Conservation (phyloP, 208 protist genomes). For the Trypanosoma caninum region DNA sequence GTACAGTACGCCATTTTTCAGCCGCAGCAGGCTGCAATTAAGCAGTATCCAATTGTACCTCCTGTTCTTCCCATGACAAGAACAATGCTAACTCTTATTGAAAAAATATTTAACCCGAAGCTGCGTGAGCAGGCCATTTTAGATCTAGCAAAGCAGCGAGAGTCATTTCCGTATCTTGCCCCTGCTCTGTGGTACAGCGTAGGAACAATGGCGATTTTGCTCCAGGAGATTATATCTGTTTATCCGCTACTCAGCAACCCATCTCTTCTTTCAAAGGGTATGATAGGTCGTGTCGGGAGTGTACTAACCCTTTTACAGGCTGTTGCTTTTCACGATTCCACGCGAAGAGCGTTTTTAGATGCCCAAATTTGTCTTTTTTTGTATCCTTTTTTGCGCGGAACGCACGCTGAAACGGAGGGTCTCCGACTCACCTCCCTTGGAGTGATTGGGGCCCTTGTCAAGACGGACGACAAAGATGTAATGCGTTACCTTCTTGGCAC, state of each 20-base stretch:
- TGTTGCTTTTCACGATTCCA: conserved; percentile 96
- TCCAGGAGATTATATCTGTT: conserved; percentile 98
- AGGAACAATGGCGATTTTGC: conserved; percentile 96
- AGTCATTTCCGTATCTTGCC: conserved; percentile 92
- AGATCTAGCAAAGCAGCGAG: conserved; percentile 94
- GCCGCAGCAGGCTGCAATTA: conserved; percentile 22
- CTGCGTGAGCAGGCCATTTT: conserved; percentile 91
- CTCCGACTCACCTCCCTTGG: conserved; percentile 97
- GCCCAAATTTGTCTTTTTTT: conserved; percentile 99
- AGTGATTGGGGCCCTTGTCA: conserved; percentile 98
- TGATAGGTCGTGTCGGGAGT: conserved; percentile 96
- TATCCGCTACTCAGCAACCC: conserved; percentile 95
- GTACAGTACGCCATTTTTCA: conserved; percentile 18
- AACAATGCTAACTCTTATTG: conserved; percentile 40
- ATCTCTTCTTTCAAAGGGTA: conserved; percentile 48
- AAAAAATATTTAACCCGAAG: conserved; percentile 67
- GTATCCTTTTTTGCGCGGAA: conserved; percentile 99
- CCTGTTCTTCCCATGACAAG: conserved; percentile 19
- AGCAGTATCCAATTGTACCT: conserved; percentile 12
- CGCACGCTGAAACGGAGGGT: conserved; percentile 94
- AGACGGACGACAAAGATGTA: conserved; percentile 86
- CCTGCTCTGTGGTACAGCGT: conserved; percentile 98
- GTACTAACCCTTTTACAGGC: conserved; percentile 98
- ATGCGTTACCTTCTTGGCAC: conserved; percentile 98
- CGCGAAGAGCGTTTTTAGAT: conserved; percentile 96